Evolutionary conservation across 306 rosid genomes (phyloP).

Genomic region (Vigna angularis): DNA sequence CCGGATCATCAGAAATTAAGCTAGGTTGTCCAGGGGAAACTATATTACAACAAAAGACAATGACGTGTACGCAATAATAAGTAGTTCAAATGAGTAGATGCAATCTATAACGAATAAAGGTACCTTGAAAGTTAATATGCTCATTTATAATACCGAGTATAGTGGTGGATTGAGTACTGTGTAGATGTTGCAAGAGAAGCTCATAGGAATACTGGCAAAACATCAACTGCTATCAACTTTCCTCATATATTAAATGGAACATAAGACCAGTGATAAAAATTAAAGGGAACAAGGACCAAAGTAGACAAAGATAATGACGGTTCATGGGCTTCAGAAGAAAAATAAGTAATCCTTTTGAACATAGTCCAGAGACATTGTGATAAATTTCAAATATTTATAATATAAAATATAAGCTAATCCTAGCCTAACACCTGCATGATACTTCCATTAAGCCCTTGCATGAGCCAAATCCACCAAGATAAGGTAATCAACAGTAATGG

Average conservation of each 20-base stretch:
- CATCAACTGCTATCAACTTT: conserved; percentile 39
- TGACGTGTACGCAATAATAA: conserved; percentile 31
- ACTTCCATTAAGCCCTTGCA: conserved; percentile 22
- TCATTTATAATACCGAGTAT: conserved; percentile 93
- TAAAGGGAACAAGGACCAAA: conserved; percentile 15
- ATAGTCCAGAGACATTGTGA: background rate
- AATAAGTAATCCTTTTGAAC: conserved; percentile 5
- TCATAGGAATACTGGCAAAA: conserved; percentile 85
- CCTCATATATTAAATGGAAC: background rate
- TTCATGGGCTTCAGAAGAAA: background rate
- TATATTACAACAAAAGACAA: conserved; percentile 43
- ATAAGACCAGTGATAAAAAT: conserved; percentile 8
- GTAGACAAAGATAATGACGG: background rate
- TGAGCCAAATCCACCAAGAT: conserved; percentile 26
- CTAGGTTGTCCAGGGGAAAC: conserved; percentile 91
- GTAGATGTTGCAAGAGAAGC: conserved; percentile 91
- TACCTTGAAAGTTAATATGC: conserved; percentile 94
- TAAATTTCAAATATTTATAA: conserved; percentile 14
- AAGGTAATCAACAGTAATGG: conserved; percentile 2
- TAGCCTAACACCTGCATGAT: conserved; percentile 11
- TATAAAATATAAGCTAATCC: conserved; percentile 29
- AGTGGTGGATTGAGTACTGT: conserved; percentile 75
- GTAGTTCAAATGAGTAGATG: conserved; percentile 30
- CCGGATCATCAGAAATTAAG: conserved; percentile 87
- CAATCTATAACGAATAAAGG: conserved; percentile 38